Evolutionary conservation across 352 stramenopile genomes (phyloP).

Genomic region (Globisporangium cederbergense): DNA sequence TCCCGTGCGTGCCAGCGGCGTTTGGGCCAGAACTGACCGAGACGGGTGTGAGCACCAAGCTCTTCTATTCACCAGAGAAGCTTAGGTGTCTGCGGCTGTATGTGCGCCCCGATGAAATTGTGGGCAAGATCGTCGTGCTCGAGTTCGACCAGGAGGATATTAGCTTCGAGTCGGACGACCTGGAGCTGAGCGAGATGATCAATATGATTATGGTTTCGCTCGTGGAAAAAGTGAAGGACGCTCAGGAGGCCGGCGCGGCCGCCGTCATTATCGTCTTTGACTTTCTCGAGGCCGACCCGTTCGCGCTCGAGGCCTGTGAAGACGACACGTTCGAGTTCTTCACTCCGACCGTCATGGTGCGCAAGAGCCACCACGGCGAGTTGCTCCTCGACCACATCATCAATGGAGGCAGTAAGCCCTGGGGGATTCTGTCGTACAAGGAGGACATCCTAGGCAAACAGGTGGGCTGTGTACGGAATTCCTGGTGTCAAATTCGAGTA

Average conservation of each 20-base stretch:
- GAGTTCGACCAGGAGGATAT: constrained; percentile 67
- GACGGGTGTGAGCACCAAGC: constrained; percentile 30
- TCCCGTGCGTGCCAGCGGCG: constrained; percentile 50
- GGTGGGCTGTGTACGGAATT: constrained; percentile 21
- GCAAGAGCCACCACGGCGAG: constrained; percentile 48
- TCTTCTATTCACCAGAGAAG: constrained; percentile 73
- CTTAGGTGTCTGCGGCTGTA: constrained; percentile 54
- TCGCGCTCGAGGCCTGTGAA: constrained; percentile 47
- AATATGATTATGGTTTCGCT: constrained; percentile 59
- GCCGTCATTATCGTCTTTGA: constrained; percentile 64
- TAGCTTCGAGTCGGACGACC: constrained; percentile 39
- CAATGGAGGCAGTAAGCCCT: constrained; percentile 24
- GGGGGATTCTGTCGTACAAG: constrained; percentile 51
- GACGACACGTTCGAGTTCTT: constrained; percentile 51
- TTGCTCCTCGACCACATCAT: constrained; percentile 58
- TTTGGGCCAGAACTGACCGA: constrained; percentile 46
- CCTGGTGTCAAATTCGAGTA: neutral
- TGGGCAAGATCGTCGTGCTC: constrained; percentile 62
- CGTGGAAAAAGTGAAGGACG: constrained; percentile 72
- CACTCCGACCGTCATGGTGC: constrained; percentile 70
- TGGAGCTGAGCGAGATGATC: constrained; percentile 62
- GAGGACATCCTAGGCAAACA: constrained; percentile 70
- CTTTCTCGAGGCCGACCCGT: constrained; percentile 66
- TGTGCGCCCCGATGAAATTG: constrained; percentile 62
- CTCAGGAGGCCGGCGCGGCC: constrained; percentile 49